Conservation (phyloP, 129 eudicot genomes). For the Tagetes patula region DNA sequence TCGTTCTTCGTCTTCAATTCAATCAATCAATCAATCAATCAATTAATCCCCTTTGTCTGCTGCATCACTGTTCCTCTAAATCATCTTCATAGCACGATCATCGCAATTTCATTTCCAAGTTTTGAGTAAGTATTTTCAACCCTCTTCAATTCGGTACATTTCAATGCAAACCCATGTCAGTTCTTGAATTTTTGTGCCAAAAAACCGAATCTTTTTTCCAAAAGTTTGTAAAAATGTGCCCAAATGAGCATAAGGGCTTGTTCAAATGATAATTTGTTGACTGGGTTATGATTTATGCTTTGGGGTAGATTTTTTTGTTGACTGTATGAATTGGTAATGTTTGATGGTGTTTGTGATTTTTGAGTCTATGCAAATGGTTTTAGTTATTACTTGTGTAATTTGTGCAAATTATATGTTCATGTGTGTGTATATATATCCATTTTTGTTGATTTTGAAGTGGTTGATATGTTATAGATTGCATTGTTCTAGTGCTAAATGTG, state of each 20-base stretch:
- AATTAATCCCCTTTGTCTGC: not conserved
- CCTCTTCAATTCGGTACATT: not conserved
- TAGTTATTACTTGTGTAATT: slow-evolving; percentile 2
- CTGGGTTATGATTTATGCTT: not conserved
- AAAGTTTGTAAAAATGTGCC: not conserved
- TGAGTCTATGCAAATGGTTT: not conserved
- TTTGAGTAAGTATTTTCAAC: not conserved
- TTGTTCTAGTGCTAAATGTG: not conserved
- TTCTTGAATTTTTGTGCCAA: slow-evolving; percentile 1
- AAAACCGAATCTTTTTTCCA: not conserved
- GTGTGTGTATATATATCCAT: not conserved
- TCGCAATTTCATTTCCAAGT: not conserved
- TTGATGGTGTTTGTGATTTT: slow-evolving; percentile 10
- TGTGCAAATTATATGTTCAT: not conserved
- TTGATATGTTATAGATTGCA: not conserved
- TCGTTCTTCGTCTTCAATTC: not conserved
- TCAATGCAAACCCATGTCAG: slow-evolving; percentile 5
- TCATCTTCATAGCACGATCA: not conserved
- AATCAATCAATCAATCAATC: not conserved
- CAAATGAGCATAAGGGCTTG: not conserved
- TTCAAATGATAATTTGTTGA: not conserved
- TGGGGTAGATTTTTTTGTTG: not conserved
- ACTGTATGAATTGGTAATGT: not conserved
- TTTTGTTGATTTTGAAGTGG: not conserved
- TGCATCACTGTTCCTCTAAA: not conserved